Evolutionary conservation across 805 yeast genomes (phyloP).

Genomic region (Blastobotrys muscicola): DNA sequence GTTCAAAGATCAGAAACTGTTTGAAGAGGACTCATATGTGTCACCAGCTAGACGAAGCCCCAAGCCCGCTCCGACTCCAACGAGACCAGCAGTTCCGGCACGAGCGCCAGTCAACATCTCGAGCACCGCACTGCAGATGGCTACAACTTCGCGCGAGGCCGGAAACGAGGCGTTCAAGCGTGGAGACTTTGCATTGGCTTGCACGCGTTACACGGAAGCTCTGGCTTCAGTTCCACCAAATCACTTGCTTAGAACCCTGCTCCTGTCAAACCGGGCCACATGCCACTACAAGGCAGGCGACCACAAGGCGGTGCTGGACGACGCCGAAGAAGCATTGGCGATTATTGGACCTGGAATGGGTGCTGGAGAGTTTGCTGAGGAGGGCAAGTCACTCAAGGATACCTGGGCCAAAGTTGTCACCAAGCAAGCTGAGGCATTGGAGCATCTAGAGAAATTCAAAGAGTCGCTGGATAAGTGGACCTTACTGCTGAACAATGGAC

Average conservation of each 20-base stretch:
- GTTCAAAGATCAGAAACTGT: too few species aligned
- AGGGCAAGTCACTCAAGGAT: conserved; percentile 47
- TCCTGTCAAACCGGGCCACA: conserved; percentile 67
- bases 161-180: conserved; percentile 59
- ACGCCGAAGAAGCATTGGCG: conserved; percentile 40
- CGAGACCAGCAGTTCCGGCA: conserved; percentile 8
- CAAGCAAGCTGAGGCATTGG: conserved; percentile 76
- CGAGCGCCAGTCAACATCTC: conserved; percentile 21
- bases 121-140: conserved; percentile 25
- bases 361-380: conserved; percentile 35
- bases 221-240: conserved; percentile 47
- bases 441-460: conserved; percentile 60
- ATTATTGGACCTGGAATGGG: conserved; percentile 32
- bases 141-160: conserved; percentile 23
- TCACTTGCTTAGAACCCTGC: conserved; percentile 59
- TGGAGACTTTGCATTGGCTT: conserved; percentile 76
- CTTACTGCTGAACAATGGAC: conserved; percentile 57
- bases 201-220: conserved; percentile 47
- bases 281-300: conserved; percentile 63
- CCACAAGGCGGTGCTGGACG: conserved; percentile 41
- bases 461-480: conserved; percentile 57
- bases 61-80: conserved; percentile 10
- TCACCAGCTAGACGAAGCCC: conserved; percentile 14
- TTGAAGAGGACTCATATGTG: too few species aligned
- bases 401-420: conserved; percentile 65